Conservation (phyloP, 495 filamentous ascomycete genomes). For the Tuber magnatum region DNA sequence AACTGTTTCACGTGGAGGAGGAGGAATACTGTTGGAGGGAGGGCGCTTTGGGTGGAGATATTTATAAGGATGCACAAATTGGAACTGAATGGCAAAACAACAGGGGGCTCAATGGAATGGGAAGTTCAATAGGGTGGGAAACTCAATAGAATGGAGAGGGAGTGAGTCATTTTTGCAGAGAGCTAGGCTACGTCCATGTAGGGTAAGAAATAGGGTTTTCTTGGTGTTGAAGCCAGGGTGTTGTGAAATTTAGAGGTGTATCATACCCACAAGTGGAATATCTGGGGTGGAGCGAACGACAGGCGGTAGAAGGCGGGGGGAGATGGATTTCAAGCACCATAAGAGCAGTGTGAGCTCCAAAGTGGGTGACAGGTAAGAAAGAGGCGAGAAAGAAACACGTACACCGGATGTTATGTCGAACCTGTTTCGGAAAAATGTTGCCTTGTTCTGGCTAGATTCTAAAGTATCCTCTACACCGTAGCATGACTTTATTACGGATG, state of each 20-base stretch:
- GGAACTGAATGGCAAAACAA: not conserved
- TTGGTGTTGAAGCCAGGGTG: not conserved
- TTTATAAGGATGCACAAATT: not conserved
- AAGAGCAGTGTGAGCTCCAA: not conserved
- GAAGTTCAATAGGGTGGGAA: not conserved
- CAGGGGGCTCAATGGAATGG: not conserved
- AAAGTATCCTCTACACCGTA: not conserved
- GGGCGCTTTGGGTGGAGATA: not conserved
- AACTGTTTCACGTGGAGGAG: not conserved
- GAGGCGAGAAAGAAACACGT: not conserved
- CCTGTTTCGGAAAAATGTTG: not conserved
- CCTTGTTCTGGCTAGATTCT: not conserved
- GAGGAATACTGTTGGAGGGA: not conserved
- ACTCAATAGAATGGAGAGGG: not conserved
- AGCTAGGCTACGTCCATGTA: not conserved
- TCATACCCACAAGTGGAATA: not conserved
- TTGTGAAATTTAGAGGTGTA: not conserved
- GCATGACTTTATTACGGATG: not conserved
- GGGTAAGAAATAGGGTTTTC: not conserved
- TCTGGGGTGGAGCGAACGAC: not conserved
- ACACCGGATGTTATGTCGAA: not conserved
- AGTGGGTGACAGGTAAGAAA: not conserved
- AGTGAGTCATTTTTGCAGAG: not conserved
- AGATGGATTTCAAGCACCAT: not conserved
- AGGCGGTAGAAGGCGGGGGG: not conserved